Evolutionary conservation across 2,329 filamentous ascomycete species (phyloP), one percentile per base, ranked within the genome.

Genomic region (Emericellopsis cladophorae): DNA sequence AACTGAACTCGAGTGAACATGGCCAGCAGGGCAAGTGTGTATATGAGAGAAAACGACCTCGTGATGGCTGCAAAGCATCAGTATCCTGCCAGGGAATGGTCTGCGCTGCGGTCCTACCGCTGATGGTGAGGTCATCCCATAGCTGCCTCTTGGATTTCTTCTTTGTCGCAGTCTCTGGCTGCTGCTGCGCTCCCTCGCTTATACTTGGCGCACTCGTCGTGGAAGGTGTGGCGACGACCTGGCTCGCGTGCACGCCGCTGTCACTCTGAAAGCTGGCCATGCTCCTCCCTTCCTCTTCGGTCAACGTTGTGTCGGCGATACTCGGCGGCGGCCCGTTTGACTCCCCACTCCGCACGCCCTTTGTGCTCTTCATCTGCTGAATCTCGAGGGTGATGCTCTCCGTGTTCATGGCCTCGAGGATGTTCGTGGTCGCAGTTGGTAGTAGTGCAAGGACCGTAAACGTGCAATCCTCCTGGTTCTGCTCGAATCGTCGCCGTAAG

Each of bases 401-500:
- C 35, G 94, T 94, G 40, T 93, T 86, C 51, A 96, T 76, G 26
- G 83, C 80, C 50, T 86, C 80, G 53, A 95, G 70, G 52, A 98
- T 83, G 57, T 93, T 90, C 49, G 92, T 79, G 21, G 89, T 89
- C 7, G 88, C 85, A 29, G 90, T 94, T 5, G 92, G 92, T 9
- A 98, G 74, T 42, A 98, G 78, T 24, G 90, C 92, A n/a, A 96
- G 79, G 36, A 96, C 88, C 31, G 92, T 98, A 59, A 93, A 95
- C 37, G 90, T 95, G 65, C 92, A 98, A 63, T 98, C 92, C 58
- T 95, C 90, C 59, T 98, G 92, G 61, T 98, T 98, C 64, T 98
- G 92, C 61, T 96, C 87, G 65, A 98, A 98, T 55, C 92, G 84
- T 44, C 92, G 84, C 40, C 89, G 88, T 46, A 98, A 76, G 62